These are phyloP conservation scores for Colletotrichum caudatum DNA, from an alignment of 2,329 filamentous ascomycete genomes.

Conservation along the genomic window DNA sequence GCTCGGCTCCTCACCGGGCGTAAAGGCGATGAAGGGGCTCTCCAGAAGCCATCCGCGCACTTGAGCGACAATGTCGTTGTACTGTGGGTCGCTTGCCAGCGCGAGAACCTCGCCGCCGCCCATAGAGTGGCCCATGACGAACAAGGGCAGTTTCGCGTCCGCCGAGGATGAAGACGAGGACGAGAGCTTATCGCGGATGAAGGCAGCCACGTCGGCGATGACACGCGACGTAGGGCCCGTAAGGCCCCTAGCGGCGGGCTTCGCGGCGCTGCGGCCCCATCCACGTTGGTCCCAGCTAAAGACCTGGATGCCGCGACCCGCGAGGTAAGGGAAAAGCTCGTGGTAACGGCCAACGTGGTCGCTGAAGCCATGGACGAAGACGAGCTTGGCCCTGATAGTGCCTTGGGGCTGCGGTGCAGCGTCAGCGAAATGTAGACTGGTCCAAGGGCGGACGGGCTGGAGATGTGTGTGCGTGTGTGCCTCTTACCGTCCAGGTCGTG, in stretches of 20 bases:
- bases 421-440: conserved; percentile 15
- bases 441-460: not conserved
- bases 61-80: conserved; percentile 66
- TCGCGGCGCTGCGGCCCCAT: conserved; percentile 81
- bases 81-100: conserved; percentile 62
- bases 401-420: conserved; percentile 61
- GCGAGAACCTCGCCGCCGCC: conserved; percentile 83
- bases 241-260: conserved; percentile 72
- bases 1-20: conserved; percentile 73
- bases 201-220: conserved; percentile 81
- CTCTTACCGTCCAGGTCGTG: conserved; percentile 69
- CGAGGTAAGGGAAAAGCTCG: conserved; percentile 78
- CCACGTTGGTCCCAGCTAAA: conserved; percentile 87
- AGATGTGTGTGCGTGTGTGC: conserved; percentile 14
- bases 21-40: conserved; percentile 82
- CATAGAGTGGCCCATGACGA: conserved; percentile 93
- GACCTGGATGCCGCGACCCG: conserved; percentile 78
- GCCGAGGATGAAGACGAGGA: conserved; percentile 39
- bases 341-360: conserved; percentile 86
- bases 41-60: conserved; percentile 82
- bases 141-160: conserved; percentile 68
- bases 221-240: conserved; percentile 81
- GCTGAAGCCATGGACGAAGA: conserved; percentile 91
- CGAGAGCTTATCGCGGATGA: conserved; percentile 72
- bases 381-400: conserved; percentile 74